phyloP scores from a whole-genome alignment of 306 rosid genomes.

The cucumber (Cucumis sativus) region DNA sequence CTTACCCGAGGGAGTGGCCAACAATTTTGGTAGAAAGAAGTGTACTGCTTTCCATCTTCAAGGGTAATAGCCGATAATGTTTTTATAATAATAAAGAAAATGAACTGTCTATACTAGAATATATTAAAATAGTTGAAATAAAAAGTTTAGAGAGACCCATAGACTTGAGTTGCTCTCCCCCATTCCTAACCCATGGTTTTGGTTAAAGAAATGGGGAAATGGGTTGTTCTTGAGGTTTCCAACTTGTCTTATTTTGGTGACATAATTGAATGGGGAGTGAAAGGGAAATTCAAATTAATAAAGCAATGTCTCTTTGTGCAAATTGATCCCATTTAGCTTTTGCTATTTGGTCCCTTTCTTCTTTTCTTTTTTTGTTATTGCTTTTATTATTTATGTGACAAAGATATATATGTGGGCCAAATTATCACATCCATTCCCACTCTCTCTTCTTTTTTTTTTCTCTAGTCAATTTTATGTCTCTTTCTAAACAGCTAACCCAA shows the following conservation, averaged over 20 bases:
- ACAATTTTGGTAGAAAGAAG: too few species aligned
- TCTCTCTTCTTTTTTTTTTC: neutral
- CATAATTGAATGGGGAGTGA: neutral
- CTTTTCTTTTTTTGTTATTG: neutral
- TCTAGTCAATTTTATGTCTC: constrained; percentile 2
- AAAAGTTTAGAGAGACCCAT: neutral
- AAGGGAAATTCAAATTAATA: neutral
- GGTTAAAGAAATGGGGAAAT: neutral
- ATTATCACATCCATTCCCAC: neutral
- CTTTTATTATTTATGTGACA: neutral
- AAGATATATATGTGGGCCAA: neutral
- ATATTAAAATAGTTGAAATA: too few species aligned
- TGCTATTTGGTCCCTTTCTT: neutral
- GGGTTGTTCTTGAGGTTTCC: neutral
- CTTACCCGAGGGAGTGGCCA: too few species aligned
- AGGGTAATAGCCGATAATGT: too few species aligned
- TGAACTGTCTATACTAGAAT: too few species aligned
- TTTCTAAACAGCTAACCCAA: constrained; percentile 3
- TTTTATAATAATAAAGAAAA: too few species aligned
- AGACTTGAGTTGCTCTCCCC: neutral
- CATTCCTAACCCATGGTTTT: neutral
- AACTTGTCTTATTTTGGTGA: neutral
- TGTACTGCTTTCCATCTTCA: too few species aligned
- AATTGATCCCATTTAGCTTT: neutral
- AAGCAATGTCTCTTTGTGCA: neutral